A percentile compares a stretch with the other conserved stretches of the same genome.
These are phyloP conservation scores for Scutellaria barbata DNA, from an alignment of 257 asterid species.

Conservation along the genomic window DNA sequence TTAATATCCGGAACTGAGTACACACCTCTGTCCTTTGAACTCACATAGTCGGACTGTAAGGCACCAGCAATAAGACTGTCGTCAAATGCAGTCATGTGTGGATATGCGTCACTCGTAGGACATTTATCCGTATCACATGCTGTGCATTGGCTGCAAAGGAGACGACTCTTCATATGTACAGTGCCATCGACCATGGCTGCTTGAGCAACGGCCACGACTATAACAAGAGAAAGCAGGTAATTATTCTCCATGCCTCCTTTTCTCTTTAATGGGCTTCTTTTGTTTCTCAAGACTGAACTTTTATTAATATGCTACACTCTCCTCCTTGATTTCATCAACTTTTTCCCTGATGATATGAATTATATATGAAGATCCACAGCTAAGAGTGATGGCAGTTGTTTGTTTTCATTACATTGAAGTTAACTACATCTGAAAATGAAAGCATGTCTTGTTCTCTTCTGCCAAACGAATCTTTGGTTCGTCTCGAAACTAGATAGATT, in stretches of 20 bases:
- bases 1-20: conserved; percentile 55
- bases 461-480: conserved; percentile 1
- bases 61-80: conserved; percentile 59
- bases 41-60: conserved; percentile 63
- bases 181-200: conserved; percentile 29
- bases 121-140: conserved; percentile 54
- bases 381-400: conserved; percentile 16
- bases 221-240: conserved; percentile 28
- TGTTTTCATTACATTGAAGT: conserved; percentile 37
- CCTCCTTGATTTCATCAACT: conserved; percentile 46
- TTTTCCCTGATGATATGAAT: conserved; percentile 18
- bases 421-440: conserved; percentile 32
- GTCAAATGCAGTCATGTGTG: conserved; percentile 73
- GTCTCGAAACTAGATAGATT: neutral
- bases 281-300: neutral
- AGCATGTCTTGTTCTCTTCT: conserved; percentile 14
- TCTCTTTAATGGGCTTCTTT: neutral
- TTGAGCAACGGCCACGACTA: conserved; percentile 33
- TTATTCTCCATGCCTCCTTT: conserved; percentile 31
- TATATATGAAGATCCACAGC: neutral
- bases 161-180: conserved; percentile 42
- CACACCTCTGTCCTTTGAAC: conserved; percentile 54
- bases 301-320: conserved; percentile 11
- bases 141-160: conserved; percentile 59
- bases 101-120: conserved; percentile 63